Percentiles rank a stretch among this genome's conserved stretches.
Evolutionary conservation across 208 protist genomes (phyloP).

Genomic region (Acanthamoeba royreba): DNA sequence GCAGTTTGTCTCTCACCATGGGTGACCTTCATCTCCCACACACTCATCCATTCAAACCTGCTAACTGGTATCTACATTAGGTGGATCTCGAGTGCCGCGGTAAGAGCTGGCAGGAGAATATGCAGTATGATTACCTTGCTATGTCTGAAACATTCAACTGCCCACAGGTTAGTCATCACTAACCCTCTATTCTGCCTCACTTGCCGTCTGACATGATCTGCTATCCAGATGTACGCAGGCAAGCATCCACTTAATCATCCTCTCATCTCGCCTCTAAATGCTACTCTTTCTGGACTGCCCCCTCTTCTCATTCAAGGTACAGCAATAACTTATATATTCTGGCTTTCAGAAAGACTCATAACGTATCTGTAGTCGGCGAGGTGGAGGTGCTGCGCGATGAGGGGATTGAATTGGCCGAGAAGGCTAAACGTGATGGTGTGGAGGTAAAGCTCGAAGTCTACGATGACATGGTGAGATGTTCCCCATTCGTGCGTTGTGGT

Average conservation of each 20-base stretch:
- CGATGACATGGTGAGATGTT: neutral
- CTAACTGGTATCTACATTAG: neutral
- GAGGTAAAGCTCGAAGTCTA: neutral
- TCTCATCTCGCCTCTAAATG: conserved; percentile 1
- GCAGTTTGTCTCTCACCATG: conserved; percentile 6
- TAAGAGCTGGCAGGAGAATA: neutral
- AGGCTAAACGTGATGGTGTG: neutral
- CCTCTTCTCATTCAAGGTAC: conserved; percentile 26
- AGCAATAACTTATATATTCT: neutral
- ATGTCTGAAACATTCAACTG: conserved; percentile 30
- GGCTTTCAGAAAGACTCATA: neutral
- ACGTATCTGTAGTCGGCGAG: neutral
- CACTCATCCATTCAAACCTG: neutral
- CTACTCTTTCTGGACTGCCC: neutral
- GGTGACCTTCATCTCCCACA: neutral
- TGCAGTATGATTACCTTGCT: neutral
- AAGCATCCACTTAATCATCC: neutral
- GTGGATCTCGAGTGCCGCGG: neutral
- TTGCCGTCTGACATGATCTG: neutral
- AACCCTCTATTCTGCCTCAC: neutral
- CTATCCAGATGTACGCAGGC: neutral
- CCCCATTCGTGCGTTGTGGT: neutral
- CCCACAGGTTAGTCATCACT: neutral
- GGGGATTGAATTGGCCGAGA: neutral
- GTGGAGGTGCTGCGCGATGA: conserved; percentile 41